These are phyloP conservation scores for Plasmodium inui DNA, from an alignment of 169 alveolate genomes.

Conservation along the genomic window DNA sequence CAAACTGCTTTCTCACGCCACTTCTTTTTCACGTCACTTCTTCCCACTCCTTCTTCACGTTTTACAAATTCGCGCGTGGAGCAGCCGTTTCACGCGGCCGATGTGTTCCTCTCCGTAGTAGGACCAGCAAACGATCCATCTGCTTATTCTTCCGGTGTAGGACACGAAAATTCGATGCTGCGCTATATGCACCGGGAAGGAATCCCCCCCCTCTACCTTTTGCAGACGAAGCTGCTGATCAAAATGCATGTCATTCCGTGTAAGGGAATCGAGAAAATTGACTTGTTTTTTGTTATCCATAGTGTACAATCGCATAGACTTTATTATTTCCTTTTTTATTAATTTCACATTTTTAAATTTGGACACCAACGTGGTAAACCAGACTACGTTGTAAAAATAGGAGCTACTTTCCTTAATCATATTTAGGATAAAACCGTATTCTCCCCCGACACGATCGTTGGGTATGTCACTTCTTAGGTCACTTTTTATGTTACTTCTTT, in stretches of 20 bases:
- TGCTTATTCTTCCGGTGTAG: conserved; percentile 78
- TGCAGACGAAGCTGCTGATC: conserved; percentile 15
- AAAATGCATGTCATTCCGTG: conserved; percentile 36
- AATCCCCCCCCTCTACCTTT: conserved; percentile 1
- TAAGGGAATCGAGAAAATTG: conserved; percentile 68
- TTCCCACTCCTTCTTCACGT: neutral
- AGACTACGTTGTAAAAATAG: conserved; percentile 78
- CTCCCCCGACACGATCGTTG: conserved; percentile 73
- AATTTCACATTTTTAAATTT: conserved; percentile 79
- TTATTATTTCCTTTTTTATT: conserved; percentile 78
- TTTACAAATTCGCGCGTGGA: conserved; percentile 1
- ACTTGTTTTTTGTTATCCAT: conserved; percentile 71
- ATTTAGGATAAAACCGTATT: conserved; percentile 79
- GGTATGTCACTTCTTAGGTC: neutral
- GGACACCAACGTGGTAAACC: conserved; percentile 85
- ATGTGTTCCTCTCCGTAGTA: conserved; percentile 81
- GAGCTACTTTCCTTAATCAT: conserved; percentile 82
- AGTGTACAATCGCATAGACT: conserved; percentile 80
- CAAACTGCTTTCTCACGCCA: neutral
- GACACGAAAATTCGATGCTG: conserved; percentile 82
- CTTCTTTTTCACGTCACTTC: neutral
- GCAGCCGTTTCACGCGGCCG: conserved; percentile 7
- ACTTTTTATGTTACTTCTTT: neutral
- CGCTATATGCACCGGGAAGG: conserved; percentile 74
- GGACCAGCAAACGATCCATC: conserved; percentile 87